Conservation (phyloP, 2,329 filamentous ascomycete genomes). For the Aquanectria penicillioides region DNA sequence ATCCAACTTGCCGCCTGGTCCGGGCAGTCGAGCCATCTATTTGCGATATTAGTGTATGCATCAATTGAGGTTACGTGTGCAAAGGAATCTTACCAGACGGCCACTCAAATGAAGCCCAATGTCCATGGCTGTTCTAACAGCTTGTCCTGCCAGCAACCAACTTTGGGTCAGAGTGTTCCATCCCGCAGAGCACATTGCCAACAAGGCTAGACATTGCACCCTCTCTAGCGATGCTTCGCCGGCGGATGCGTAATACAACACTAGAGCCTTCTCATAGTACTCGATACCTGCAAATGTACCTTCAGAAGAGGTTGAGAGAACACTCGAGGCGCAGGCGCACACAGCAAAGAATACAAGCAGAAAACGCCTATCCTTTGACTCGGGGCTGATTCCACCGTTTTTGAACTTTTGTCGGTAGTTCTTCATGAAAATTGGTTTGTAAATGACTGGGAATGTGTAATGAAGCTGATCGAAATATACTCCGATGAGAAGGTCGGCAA, state of each 20-base stretch:
- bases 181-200: constrained; percentile 43
- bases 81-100: constrained; percentile 24
- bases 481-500: constrained; percentile 40
- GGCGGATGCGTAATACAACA: constrained; percentile 26
- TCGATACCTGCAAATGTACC: constrained; percentile 39
- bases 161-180: constrained; percentile 45
- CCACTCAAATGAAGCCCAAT: constrained; percentile 41
- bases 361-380: constrained; percentile 37
- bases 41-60: not conserved
- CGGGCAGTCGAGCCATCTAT: too few species aligned
- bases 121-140: constrained; percentile 41
- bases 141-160: constrained; percentile 41
- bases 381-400: not conserved
- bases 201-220: constrained; percentile 42
- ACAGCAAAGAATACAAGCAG: constrained; percentile 44
- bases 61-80: too few species aligned
- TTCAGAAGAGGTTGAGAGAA: constrained; percentile 23
- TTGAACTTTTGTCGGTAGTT: constrained; percentile 29
- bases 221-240: constrained; percentile 42
- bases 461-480: constrained; percentile 44
- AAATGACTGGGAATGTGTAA: constrained; percentile 42
- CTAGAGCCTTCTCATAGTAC: constrained; percentile 30
- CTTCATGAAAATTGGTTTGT: constrained; percentile 40
- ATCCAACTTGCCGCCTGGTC: too few species aligned
- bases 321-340: constrained; percentile 43